Evolutionary conservation across 164 flowering plant genomes (phyloP), one percentile per base, ranked within the genome.

Genomic region (Amborella trichopoda): DNA sequence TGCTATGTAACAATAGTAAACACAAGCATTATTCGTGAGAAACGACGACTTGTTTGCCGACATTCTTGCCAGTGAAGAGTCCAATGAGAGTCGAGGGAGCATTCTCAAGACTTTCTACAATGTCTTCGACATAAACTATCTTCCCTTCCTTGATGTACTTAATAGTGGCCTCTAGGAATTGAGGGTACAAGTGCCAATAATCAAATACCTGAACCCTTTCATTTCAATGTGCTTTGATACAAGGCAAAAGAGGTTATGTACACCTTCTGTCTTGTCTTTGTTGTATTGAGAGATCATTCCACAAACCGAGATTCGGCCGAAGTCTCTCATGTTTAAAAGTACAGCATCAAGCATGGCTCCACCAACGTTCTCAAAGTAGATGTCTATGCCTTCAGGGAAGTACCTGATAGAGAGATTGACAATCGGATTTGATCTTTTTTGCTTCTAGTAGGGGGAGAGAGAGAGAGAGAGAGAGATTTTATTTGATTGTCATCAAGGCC

Each of bases 291-390:
- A 78, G 5, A 75, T 57, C 78, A 79, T 65, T n/a, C 87, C 80
- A 46, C 81, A 73, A 4, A 52, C 65, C 4, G 78, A 62, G 36
- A 79, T 70, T 18, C 86, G 61, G 8, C 82, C 82, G 26, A 36
- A 68, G 23, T 22, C 8, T 38, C 61, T 76, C 82, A 80, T 72
- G 69, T 80, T 80, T 3, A 61, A 48, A 2, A 80, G 60, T 30
- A 60, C 87, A 0, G 81, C 87, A 36, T 80, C 83, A 1, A 77
- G 78, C 80, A 74, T 72, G 24, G 56, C 27, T 0, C 83, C 88
- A 17, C 88, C 83, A 5, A 75, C 85, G 33, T 75, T 72, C 11
- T 78, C 84, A 13, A 78, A 75, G 68, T 77, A 77, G 13, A 78
- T 78, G 55, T 78, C 75, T 11, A 74, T 73, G 46, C 83, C 81